Conservation (phyloP, 441 rosid species). For the Adansonia grandidieri region DNA sequence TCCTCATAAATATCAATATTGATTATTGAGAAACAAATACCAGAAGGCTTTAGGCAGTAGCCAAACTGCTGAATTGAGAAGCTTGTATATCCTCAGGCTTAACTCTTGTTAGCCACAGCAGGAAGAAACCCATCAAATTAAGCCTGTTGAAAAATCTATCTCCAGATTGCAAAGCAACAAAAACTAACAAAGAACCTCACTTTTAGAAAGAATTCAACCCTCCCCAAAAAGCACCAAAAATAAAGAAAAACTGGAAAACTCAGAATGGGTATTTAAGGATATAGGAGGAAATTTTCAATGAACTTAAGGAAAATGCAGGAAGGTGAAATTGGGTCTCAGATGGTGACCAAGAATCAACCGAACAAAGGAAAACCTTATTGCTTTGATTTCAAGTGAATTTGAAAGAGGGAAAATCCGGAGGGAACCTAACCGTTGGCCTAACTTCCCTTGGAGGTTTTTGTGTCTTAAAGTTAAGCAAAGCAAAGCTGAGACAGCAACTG, state of each 20-base stretch:
- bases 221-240: constrained; percentile 10
- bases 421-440: constrained; percentile 73
- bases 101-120: constrained; percentile 17
- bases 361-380: constrained; percentile 41
- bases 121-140: constrained; percentile 27
- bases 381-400: constrained; percentile 64
- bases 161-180: not conserved
- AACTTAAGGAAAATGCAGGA: constrained; percentile 45
- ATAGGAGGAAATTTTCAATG: constrained; percentile 35
- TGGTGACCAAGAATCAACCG: constrained; percentile 92
- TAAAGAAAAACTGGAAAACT: constrained; percentile 23
- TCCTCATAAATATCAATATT: not conserved
- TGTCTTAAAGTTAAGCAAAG: constrained; percentile 18
- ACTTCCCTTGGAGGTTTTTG: constrained; percentile 38
- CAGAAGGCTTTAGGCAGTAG: constrained; percentile 9
- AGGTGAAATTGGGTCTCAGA: constrained; percentile 79
- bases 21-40: constrained; percentile 37
- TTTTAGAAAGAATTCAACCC: constrained; percentile 7
- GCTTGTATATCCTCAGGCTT: constrained; percentile 16
- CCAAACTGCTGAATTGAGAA: constrained; percentile 12
- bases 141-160: not conserved
- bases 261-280: constrained; percentile 43
- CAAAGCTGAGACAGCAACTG: constrained; percentile 28
- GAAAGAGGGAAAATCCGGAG: constrained; percentile 36
- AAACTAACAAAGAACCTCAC: constrained; percentile 20